Evolutionary conservation across 2,329 filamentous ascomycete genomes (phyloP), one percentile per base, ranked within the genome.

Genomic region (Colletotrichum tropicicola): DNA sequence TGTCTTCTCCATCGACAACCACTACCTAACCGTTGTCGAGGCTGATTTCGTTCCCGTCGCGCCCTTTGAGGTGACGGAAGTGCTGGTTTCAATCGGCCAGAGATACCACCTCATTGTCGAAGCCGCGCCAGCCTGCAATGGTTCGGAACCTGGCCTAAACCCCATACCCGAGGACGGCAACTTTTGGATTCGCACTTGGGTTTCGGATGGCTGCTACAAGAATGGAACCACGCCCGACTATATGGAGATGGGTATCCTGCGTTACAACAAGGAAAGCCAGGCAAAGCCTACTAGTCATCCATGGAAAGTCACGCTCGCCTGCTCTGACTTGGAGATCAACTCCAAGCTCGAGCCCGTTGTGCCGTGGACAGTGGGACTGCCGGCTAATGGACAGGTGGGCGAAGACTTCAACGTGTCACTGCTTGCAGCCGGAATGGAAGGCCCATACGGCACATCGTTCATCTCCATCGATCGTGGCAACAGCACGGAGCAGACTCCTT

Each of bases 1-100:
- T 62, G 27, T 72, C 32, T 80, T 82, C 60, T 76, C 73, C 45
- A 77, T 82, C 25, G 80, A 83, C 41, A 76, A 56, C 19, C 70
- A 71, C 43, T 45, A 49, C 3, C 41, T 85, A 35, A 80, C 77
- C 1, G 79, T 85, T 41, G 79, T 85, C 27, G 76, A 80, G 13
- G 78, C 76, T 39, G 83, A 85, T 64, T 81, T 83, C n/a, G 80
- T 84, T 0, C 77, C 79, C 0, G 71, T 83, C 54, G 69, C 77
- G 53, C 84, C 85, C 0, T 87, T 86, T 70, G 73, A 76, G 1
- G 81, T 80, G 0, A 75, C 82, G 3, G 74, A 79, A n/a, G 73
- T 88, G 8, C 80, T 76, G 6, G 75, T 88, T 6, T 82, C 78
- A 39, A 78, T 87, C 45, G 85, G 85, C 43, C 82, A 85, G 66